Conservation (phyloP, 2,329 filamentous ascomycete genomes). For the Ciborinia camelliae region DNA sequence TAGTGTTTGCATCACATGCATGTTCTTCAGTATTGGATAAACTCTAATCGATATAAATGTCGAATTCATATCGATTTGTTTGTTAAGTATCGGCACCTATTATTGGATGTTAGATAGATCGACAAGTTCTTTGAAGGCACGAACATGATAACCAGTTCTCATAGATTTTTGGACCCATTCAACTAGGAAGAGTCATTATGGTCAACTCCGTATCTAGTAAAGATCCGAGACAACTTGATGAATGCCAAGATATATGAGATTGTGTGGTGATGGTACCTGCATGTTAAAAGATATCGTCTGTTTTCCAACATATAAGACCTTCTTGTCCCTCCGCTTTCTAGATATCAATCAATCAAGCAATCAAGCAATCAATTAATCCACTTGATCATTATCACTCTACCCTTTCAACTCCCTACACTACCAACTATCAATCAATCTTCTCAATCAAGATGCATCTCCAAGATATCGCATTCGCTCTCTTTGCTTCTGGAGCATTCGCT, state of each 20-base stretch:
- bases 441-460: conserved; percentile 2
- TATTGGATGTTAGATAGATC: not conserved
- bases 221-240: not conserved
- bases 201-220: not conserved
- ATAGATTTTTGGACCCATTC: not conserved
- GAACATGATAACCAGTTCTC: not conserved
- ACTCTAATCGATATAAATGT: not conserved
- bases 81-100: not conserved
- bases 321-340: too few relatives aligned
- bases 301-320: not conserved
- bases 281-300: not conserved
- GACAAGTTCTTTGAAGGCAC: not conserved
- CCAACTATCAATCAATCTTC: not conserved
- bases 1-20: too few relatives aligned
- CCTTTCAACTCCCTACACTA: not conserved
- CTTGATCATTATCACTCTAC: not conserved
- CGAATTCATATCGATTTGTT: not conserved
- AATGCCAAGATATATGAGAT: not conserved
- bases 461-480: conserved; percentile 6
- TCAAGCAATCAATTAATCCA: not conserved
- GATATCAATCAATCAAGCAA: not conserved
- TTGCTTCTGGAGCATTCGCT: not conserved
- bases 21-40: not conserved
- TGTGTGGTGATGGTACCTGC: too few relatives aligned
- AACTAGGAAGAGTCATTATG: not conserved